A percentile compares a stretch with the other conserved stretches of the same genome.
phyloP scores from a whole-genome alignment of 768 basidiomycete species.

The Pilatotrama ljubarskyi region DNA sequence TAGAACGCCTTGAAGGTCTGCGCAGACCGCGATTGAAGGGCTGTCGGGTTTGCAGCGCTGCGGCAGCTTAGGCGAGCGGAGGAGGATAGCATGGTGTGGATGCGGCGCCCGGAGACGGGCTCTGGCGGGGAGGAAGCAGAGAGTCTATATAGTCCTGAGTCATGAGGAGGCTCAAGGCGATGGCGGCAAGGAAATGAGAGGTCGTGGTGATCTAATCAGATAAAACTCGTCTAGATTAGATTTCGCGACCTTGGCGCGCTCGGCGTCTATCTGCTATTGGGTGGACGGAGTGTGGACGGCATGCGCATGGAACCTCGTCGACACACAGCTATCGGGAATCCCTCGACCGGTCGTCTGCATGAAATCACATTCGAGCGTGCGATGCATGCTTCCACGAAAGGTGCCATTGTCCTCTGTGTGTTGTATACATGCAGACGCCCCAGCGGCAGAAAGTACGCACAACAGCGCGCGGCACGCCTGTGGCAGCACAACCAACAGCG shows the following conservation, averaged over 20 bases:
- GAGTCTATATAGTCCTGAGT: slow-evolving; percentile 17
- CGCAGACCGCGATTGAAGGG: slow-evolving; percentile 24
- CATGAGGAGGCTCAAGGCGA: slow-evolving; percentile 8
- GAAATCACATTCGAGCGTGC: background rate
- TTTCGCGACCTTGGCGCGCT: slow-evolving; percentile 7
- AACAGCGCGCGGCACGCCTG: background rate
- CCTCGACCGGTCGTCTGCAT: background rate
- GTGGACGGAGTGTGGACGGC: background rate
- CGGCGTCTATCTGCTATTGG: slow-evolving; percentile 20
- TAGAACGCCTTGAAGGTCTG: slow-evolving; percentile 36
- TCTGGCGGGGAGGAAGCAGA: background rate
- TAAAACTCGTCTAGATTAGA: slow-evolving; percentile 10
- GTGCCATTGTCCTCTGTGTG: background rate
- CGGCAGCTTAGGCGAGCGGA: slow-evolving; percentile 11
- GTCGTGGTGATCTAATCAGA: slow-evolving; percentile 15
- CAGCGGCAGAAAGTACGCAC: slow-evolving; percentile 10
- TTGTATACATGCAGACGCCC: background rate
- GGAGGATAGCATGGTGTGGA: slow-evolving; percentile 20
- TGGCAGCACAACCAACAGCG: background rate
- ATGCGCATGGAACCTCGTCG: background rate
- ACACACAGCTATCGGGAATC: background rate
- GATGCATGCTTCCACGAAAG: background rate
- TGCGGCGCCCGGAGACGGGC: slow-evolving; percentile 3
- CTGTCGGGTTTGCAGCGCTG: slow-evolving; percentile 1
- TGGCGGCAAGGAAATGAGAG: background rate